Evolutionary conservation across 2,329 filamentous ascomycete species (phyloP), one percentile per base, ranked within the genome.

Genomic region (Neofusicoccum laricinum): DNA sequence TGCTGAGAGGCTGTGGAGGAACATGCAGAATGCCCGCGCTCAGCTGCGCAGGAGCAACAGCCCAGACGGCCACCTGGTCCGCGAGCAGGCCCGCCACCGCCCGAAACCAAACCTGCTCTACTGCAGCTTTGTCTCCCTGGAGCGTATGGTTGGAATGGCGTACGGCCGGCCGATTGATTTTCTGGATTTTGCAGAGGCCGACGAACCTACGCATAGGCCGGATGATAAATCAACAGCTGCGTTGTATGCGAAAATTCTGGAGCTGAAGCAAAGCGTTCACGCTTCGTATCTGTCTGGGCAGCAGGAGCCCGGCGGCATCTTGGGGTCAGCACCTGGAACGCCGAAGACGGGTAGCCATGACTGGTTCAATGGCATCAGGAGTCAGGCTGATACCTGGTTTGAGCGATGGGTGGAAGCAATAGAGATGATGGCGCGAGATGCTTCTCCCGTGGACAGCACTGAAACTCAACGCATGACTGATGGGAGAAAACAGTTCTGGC

Each of bases 131-230:
- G 46, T 61, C 15, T 59, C 45, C 10, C 25, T 64, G 41, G 63
- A 64, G 40, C 63, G 63, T 17, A 36, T 64, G 40, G 38, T 64
- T 0, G 63, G 63, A 1, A 50, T 53, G 53, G 63, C 53, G 6
- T 61, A 43, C 15, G 63, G 63, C 1, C 32, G 63, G 38, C 63
- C 63, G 4, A 64, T 64, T 17, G 63, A 64, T 10, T 64, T 64
- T 15, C 53, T 61, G 12, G 63, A 64, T 17, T 64, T 59, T 17
- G 36, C 63, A 10, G 63, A 64, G 25, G 63, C 49, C 3, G 61
- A 64, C 17, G 63, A 64, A 15, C 63, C 63, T 10, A 51, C 46
- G 0, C 55, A 61, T 15, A 19, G 45, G 4, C 46, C 63, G 10
- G 46, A 61, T 0, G 63, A 64, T 10, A 59, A 45, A 10, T 43